A percentile compares a stretch with the other conserved stretches of the same genome.
These are phyloP conservation scores for Oryza australiensis DNA, from an alignment of 176 grass and related monocot species.

Conservation along the genomic window DNA sequence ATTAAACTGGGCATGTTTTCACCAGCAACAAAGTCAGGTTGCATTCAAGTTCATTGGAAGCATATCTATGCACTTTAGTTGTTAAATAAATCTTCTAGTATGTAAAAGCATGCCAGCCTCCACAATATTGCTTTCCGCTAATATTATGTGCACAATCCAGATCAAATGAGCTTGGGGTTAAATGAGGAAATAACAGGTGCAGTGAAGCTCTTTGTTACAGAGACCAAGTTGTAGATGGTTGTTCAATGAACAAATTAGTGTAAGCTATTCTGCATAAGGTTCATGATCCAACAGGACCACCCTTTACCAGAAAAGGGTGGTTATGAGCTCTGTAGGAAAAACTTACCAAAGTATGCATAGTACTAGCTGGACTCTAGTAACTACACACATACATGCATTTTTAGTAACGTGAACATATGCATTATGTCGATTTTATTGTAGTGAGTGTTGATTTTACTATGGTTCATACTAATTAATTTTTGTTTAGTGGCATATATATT, in stretches of 20 bases:
- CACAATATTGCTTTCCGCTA: slow-evolving; percentile 12
- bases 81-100: background rate
- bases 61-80: background rate
- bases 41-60: background rate
- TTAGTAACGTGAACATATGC: no score
- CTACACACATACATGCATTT: no score
- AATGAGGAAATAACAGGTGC: background rate
- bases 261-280: background rate
- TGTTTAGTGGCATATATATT: no score
- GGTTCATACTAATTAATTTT: no score
- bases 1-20: slow-evolving; percentile 20
- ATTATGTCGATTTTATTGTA: no score
- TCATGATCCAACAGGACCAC: background rate
- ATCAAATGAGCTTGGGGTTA: background rate
- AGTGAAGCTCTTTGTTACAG: background rate
- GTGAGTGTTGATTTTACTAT: no score
- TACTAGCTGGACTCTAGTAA: background rate
- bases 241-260: background rate
- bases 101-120: background rate
- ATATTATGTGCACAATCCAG: background rate
- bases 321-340: no score
- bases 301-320: background rate
- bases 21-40: slow-evolving; percentile 27
- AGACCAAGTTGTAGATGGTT: background rate
- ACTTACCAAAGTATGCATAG: no score